Base-by-base conservation (phyloP, 108 stramenopile species). In the Fistulifera pelliculosa region DNA sequence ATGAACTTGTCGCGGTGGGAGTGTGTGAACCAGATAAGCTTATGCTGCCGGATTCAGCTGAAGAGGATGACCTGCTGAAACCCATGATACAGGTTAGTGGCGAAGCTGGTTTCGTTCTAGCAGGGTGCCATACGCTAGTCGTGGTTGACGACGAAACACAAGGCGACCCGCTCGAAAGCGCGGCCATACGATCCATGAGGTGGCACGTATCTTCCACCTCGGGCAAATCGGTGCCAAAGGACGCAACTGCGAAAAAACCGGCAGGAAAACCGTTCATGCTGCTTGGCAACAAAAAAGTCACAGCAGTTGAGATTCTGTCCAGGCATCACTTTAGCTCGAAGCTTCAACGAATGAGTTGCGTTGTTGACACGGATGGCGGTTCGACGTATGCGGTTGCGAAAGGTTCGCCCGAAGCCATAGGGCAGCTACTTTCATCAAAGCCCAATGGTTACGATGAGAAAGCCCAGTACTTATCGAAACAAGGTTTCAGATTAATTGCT, bases 271-370 rank as follows among this genome's bases (percentile, higher is more conserved):
- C 62, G 12, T 65, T 87, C 28, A 24, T 16, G 16, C 48, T 84
- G 14, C 26, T 44, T 19, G 66, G 61, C 24, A 56, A 41, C 4
- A 47, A 47, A 11, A 35, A 35, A 35, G 50, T 82, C 17, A 56
- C 65, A 28, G 73, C 77, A 57, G 53, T 94, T 41, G 78, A 92
- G 58, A 79, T 95, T 39, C 50, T 94, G 58, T 66, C 79, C 8
- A 70, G 98, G 12, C 95, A 96, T 74, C 98, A 99, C 71, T 99
- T 99, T 69, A 92, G 91, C 58, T 93, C 90, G 31, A 94, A 93
- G 60, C 69, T 99, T 49, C 98, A 99, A 66, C 58, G 98, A 27
- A 99, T 99, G 98, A 94, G 91, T 60, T 92, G 89, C 51, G 90
- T 99, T n/a, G 74, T 87, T 8, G 74, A 59, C 31, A 74, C 74